Conservation (phyloP, 1,284 basidiomycete species). For the Cutaneotrichosporon cavernicola region DNA sequence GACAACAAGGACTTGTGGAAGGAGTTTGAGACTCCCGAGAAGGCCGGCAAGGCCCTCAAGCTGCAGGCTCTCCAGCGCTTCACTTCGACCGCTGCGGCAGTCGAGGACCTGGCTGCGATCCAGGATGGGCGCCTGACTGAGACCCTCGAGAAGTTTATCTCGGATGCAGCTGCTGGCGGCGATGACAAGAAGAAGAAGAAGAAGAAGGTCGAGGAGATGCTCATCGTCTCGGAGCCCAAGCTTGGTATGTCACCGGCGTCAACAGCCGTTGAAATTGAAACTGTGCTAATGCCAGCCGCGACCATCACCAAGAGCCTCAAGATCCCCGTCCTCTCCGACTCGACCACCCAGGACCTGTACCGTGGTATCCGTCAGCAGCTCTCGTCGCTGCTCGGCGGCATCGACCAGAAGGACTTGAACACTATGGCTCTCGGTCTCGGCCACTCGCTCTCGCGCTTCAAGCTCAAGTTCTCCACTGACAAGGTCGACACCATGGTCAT, state of each 20-base stretch:
- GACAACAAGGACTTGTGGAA: conserved; percentile 82
- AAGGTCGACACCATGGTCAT: conserved; percentile 99
- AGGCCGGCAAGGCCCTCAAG: conserved; percentile 90
- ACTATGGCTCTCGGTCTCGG: conserved; percentile 97
- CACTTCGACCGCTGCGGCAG: conserved; percentile 92
- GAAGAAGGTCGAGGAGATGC: conserved; percentile 75
- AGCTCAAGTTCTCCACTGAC: conserved; percentile 98
- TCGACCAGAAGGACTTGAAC: conserved; percentile 91
- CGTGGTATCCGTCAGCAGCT: conserved; percentile 92
- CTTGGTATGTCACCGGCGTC: conserved; percentile 64
- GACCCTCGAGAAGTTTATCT: conserved; percentile 88
- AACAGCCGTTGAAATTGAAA: background rate
- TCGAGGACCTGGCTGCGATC: conserved; percentile 93
- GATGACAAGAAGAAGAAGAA: conserved; percentile 59
- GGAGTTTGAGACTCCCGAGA: conserved; percentile 88
- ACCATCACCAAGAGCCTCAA: conserved; percentile 92
- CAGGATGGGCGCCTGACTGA: conserved; percentile 92
- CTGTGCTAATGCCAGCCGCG: conserved; percentile 58
- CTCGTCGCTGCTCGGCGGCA: conserved; percentile 77
- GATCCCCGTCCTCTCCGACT: conserved; percentile 76
- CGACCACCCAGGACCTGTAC: conserved; percentile 77
- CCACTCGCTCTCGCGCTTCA: conserved; percentile 95
- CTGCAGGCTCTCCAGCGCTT: conserved; percentile 95
- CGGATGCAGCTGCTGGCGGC: conserved; percentile 68
- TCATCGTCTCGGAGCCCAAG: conserved; percentile 86